These are phyloP conservation scores for Ceratocystis smalleyi DNA, from an alignment of 2,329 filamentous ascomycete genomes.

Conservation along the genomic window DNA sequence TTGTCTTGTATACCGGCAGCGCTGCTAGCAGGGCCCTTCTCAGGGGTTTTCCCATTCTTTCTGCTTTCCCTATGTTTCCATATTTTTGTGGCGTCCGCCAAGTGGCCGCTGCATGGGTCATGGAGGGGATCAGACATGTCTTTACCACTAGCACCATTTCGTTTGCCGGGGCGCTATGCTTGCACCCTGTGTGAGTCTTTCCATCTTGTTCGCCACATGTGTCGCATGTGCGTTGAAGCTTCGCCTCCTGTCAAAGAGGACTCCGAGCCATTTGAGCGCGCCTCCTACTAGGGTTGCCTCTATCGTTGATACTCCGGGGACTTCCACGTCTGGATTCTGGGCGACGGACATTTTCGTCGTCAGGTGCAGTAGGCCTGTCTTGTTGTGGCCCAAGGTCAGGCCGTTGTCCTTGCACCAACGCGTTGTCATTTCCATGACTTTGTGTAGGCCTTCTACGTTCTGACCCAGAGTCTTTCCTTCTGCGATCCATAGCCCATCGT, in stretches of 20 bases:
- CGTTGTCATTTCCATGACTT: not conserved
- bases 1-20: no score
- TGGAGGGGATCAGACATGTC: no score
- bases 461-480: not conserved
- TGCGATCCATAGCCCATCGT: not conserved
- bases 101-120: no score
- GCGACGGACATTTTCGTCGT: not conserved
- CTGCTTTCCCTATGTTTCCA: no score
- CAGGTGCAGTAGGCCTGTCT: not conserved
- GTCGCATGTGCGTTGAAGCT: not conserved
- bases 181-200: not conserved
- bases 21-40: no score
- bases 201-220: not conserved
- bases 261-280: no score
- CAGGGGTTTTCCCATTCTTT: no score
- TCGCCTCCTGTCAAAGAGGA: not conserved
- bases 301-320: not conserved
- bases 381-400: not conserved
- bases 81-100: no score
- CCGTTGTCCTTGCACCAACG: not conserved
- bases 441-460: not conserved
- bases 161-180: no score
- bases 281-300: not conserved
- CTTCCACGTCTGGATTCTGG: not conserved
- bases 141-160: no score